Conservation (phyloP, 208 protist genomes). For the Naegleria fowleri region DNA sequence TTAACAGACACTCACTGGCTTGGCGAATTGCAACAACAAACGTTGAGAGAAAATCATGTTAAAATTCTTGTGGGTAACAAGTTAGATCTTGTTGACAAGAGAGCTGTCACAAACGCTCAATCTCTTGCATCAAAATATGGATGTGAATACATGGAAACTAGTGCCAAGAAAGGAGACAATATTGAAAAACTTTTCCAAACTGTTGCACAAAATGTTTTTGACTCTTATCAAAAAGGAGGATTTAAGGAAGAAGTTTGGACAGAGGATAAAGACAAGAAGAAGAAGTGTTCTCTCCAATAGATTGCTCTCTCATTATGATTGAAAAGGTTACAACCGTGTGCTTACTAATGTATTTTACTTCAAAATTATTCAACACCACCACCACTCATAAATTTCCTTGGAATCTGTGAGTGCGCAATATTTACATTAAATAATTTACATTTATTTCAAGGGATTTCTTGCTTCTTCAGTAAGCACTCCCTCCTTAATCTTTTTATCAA, state of each 20-base stretch:
- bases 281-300: not conserved
- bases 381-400: too few species aligned
- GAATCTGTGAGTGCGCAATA: too few species aligned
- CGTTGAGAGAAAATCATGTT: not conserved
- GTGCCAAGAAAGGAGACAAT: not conserved
- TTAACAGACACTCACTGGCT: not conserved
- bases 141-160: not conserved
- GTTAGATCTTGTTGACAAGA: not conserved
- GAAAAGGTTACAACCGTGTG: too few species aligned
- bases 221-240: not conserved
- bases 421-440: too few species aligned
- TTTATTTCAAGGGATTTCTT: not conserved
- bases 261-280: not conserved
- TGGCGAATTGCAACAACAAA: not conserved
- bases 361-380: too few species aligned
- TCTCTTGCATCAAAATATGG: not conserved
- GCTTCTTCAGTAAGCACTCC: not conserved
- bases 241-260: not conserved
- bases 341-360: not conserved
- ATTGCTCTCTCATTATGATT: not conserved
- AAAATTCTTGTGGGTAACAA: not conserved
- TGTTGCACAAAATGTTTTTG: not conserved
- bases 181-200: not conserved
- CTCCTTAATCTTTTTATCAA: not conserved
- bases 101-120: not conserved